phyloP scores from a whole-genome alignment of 805 yeast genomes.

The Kurtzmaniella cleridarum region DNA sequence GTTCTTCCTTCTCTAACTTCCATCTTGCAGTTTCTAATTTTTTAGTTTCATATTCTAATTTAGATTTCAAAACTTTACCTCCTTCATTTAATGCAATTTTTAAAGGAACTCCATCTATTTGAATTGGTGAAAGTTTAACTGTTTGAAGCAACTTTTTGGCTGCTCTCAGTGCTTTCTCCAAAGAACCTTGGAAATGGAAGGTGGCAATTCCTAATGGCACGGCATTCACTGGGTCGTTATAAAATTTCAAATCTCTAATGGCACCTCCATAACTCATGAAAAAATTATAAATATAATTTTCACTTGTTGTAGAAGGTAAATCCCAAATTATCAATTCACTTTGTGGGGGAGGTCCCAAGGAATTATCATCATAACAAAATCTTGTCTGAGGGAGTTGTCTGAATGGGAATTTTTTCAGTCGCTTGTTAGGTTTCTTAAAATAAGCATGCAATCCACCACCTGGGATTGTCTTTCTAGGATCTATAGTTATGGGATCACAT shows the following conservation, averaged over 20 bases:
- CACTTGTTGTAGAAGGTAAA: constrained; percentile 49
- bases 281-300: constrained; percentile 41
- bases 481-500: constrained; percentile 16
- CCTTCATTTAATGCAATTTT: constrained; percentile 48
- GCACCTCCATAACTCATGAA: constrained; percentile 58
- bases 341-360: constrained; percentile 71
- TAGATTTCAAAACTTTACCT: constrained; percentile 30
- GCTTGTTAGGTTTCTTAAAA: constrained; percentile 33
- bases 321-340: constrained; percentile 68
- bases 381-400: constrained; percentile 39
- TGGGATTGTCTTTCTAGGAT: constrained; percentile 35
- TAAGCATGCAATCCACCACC: constrained; percentile 18
- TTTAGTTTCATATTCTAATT: constrained; percentile 19
- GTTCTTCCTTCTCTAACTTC: constrained; percentile 17
- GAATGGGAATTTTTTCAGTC: constrained; percentile 36
- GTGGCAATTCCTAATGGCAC: constrained; percentile 72
- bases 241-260: constrained; percentile 50
- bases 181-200: constrained; percentile 53
- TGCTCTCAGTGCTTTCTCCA: constrained; percentile 38
- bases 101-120: constrained; percentile 49
- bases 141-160: constrained; percentile 28
- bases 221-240: constrained; percentile 70
- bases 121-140: constrained; percentile 26
- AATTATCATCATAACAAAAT: constrained; percentile 58
- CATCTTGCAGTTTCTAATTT: constrained; percentile 32